Evolutionary conservation across 2,329 filamentous ascomycete species (phyloP), one percentile per base, ranked within the genome.

Genomic region (Metarhizium rileyi): DNA sequence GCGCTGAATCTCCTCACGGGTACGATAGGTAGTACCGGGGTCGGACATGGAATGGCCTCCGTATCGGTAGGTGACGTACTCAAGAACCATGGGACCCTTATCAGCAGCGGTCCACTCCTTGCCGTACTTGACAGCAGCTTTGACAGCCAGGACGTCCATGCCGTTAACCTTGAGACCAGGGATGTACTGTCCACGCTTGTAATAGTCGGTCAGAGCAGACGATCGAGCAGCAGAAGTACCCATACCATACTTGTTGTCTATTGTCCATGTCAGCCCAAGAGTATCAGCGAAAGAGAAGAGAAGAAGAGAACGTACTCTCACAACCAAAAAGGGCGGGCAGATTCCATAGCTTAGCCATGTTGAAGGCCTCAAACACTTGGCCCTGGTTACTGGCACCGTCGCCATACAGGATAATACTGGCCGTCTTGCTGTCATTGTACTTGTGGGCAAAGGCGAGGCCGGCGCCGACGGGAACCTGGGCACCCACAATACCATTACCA

Each of bases 171-270:
- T 98, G 63, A 98, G 83, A 76, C 93, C 93, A 51, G 93, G 91
- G 60, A 98, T 98, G 79, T 97, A 98, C 76, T 98, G 93, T 59
- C 93, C 93, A 74, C 93, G 91, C 85, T 97, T 97, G 83, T 98
- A 97, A 84, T 98, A 98, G 72, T 98, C 93, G 70, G 93, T 97
- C 67, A 96, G 75, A 62, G 93, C 93, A 53, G 93, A 91, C 54
- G 93, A 90, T 64, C 93, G 90, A 72, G 86, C 85, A 59, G 93
- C 91, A 54, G 93, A 87, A 56, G 93, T 98, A 74, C 93, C 93
- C 93, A 98, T 98, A 71, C 93, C 93, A 70, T 98, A 98, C 76
- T 98, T 98, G 86, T 98, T 98, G 83, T 98, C 90, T 95, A 50
- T 18, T 44, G 20, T 33, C 22, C 36, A n/a, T 16, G 49, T 57